phyloP scores from a whole-genome alignment of 164 flowering plant genomes.

The Umbilicus rupestris region DNA sequence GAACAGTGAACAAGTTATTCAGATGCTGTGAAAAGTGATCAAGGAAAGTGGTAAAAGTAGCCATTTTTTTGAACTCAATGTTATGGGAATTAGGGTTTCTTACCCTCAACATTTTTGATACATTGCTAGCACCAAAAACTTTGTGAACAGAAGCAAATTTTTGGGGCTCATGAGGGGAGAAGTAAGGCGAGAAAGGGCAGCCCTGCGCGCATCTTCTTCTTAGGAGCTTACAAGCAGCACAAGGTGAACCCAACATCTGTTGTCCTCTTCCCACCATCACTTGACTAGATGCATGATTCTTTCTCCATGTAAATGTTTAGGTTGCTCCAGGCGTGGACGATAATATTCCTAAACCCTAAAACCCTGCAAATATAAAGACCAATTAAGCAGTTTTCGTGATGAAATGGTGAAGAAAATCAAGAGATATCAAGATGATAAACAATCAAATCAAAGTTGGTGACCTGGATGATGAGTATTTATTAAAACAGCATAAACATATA shows the following conservation, averaged over 20 bases:
- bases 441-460: not conserved
- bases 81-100: constrained; percentile 7
- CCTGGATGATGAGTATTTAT: too few relatives aligned
- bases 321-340: not conserved
- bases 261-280: constrained; percentile 44
- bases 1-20: not conserved
- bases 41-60: too few relatives aligned
- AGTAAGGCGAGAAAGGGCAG: constrained; percentile 93
- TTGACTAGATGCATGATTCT: constrained; percentile 13
- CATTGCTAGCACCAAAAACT: constrained; percentile 96
- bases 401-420: too few relatives aligned
- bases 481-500: too few relatives aligned
- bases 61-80: too few relatives aligned
- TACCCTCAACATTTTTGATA: constrained; percentile 93
- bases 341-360: too few relatives aligned
- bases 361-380: too few relatives aligned
- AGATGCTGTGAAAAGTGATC: not conserved
- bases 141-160: constrained; percentile 93
- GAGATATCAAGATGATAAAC: not conserved
- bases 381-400: too few relatives aligned
- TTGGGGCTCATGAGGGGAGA: constrained; percentile 93
- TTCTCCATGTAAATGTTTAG: not conserved
- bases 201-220: constrained; percentile 82
- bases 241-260: constrained; percentile 68
- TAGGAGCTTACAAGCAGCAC: constrained; percentile 94